These are phyloP conservation scores for Penicillium digitatum DNA, from an alignment of 2,329 filamentous ascomycete species.

Conservation along the genomic window DNA sequence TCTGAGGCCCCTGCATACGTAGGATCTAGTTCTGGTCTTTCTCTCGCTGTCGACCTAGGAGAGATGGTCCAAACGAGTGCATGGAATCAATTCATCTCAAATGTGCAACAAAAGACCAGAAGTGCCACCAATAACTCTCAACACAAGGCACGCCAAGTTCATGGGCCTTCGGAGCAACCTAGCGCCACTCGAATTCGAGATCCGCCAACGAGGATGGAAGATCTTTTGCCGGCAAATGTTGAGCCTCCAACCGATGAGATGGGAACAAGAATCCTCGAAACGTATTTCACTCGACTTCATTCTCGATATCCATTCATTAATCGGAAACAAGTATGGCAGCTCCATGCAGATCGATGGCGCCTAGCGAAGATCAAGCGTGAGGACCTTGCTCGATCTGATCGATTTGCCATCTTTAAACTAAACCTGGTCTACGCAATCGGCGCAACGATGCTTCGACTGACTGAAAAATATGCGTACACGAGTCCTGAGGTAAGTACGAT, in stretches of 20 bases:
- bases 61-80: slow-evolving; percentile 54
- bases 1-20: slow-evolving; percentile 49
- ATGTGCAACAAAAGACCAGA: slow-evolving; percentile 18
- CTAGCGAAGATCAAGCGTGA: slow-evolving; percentile 37
- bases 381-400: slow-evolving; percentile 33
- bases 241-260: slow-evolving; percentile 48
- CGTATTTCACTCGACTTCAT: slow-evolving; percentile 48
- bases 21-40: slow-evolving; percentile 49
- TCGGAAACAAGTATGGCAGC: slow-evolving; percentile 43
- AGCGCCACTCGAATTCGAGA: slow-evolving; percentile 22
- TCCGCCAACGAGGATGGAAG: slow-evolving; percentile 31
- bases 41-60: slow-evolving; percentile 49
- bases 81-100: slow-evolving; percentile 50
- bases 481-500: slow-evolving; percentile 39
- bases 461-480: slow-evolving; percentile 45
- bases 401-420: slow-evolving; percentile 50
- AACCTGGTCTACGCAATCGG: slow-evolving; percentile 54
- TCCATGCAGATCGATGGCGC: slow-evolving; percentile 43
- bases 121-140: slow-evolving; percentile 18
- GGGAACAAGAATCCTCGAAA: slow-evolving; percentile 43
- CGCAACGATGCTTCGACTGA: slow-evolving; percentile 48
- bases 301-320: slow-evolving; percentile 51
- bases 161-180: slow-evolving; percentile 16
- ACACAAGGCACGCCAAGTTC: not conserved
- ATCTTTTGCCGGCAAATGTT: slow-evolving; percentile 41